Evolutionary conservation across 1,284 basidiomycete species (phyloP).

Genomic region (Phellinidium pouzarii): DNA sequence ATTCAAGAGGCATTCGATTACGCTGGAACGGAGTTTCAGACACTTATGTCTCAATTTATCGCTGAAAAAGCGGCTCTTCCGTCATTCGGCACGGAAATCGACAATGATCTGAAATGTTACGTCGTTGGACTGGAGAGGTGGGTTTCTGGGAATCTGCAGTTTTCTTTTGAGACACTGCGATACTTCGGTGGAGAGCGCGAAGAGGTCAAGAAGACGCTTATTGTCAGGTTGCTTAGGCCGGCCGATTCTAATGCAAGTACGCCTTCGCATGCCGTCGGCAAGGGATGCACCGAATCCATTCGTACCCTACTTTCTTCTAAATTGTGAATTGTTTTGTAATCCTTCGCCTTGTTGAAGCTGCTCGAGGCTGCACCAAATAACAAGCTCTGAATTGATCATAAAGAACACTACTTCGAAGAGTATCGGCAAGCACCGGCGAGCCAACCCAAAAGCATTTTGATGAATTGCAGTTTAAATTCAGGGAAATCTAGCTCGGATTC

Average conservation of each 20-base stretch:
- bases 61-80: conserved; percentile 30
- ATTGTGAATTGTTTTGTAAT: too few relatives aligned
- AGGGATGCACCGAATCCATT: too few relatives aligned
- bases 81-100: conserved; percentile 7
- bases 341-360: too few relatives aligned
- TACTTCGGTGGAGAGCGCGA: conserved; percentile 46
- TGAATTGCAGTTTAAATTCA: too few relatives aligned
- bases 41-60: conserved; percentile 44
- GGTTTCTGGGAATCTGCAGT: conserved; percentile 44
- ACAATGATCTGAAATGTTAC: conserved; percentile 39
- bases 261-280: too few relatives aligned
- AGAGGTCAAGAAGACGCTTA: conserved; percentile 31
- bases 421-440: too few relatives aligned
- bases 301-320: too few relatives aligned
- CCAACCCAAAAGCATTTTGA: too few relatives aligned
- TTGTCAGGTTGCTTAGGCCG: background rate
- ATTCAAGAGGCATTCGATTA: conserved; percentile 54
- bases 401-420: too few relatives aligned
- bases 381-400: too few relatives aligned
- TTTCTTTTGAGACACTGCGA: conserved; percentile 53
- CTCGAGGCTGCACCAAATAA: too few relatives aligned
- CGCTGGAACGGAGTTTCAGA: conserved; percentile 45
- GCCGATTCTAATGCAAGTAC: background rate
- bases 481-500: too few relatives aligned
- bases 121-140: conserved; percentile 42